Evolutionary conservation across 1,284 basidiomycete species (phyloP).

Genomic region (Cryptococcus maquisensis): DNA sequence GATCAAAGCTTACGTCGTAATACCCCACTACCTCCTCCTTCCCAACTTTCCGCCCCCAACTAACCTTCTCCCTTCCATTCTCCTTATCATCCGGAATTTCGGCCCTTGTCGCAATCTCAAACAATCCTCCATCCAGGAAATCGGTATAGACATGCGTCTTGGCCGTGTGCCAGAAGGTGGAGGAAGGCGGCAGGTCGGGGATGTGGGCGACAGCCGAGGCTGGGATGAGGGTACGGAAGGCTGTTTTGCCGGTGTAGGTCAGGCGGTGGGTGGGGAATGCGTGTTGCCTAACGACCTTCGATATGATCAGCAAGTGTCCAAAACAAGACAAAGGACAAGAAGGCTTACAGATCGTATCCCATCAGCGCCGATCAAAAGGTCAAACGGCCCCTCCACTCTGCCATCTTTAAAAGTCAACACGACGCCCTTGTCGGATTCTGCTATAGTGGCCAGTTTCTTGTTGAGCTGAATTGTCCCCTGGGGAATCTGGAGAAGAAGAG

Average conservation of each 20-base stretch:
- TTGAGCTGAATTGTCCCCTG: slow-evolving; percentile 22
- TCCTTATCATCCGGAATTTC: slow-evolving; percentile 14
- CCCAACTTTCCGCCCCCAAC: slow-evolving; percentile 21
- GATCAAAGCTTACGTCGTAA: slow-evolving; percentile 13
- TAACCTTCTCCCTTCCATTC: slow-evolving; percentile 17
- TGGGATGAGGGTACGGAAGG: slow-evolving; percentile 19
- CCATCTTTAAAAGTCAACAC: slow-evolving; percentile 25
- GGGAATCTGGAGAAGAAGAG: slow-evolving; percentile 24
- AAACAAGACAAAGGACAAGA: neutral
- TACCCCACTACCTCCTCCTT: slow-evolving; percentile 16
- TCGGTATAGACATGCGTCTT: slow-evolving; percentile 20
- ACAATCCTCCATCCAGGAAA: slow-evolving; percentile 14
- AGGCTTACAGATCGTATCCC: slow-evolving; percentile 31
- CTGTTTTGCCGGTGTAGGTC: slow-evolving; percentile 21
- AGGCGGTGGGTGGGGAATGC: slow-evolving; percentile 19
- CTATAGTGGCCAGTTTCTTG: slow-evolving; percentile 17
- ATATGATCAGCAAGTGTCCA: neutral
- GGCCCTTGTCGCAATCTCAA: slow-evolving; percentile 21
- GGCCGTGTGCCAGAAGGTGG: slow-evolving; percentile 20
- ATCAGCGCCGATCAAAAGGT: slow-evolving; percentile 35
- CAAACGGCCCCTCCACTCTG: slow-evolving; percentile 18
- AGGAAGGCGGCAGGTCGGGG: slow-evolving; percentile 9
- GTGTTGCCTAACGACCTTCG: slow-evolving; percentile 25
- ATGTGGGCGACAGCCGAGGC: slow-evolving; percentile 15
- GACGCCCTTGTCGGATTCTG: slow-evolving; percentile 7